Percentiles rank a stretch among this genome's conserved stretches.
Evolutionary conservation across 2,329 filamentous ascomycete genomes (phyloP).

Genomic region (Curvularia sp.): DNA sequence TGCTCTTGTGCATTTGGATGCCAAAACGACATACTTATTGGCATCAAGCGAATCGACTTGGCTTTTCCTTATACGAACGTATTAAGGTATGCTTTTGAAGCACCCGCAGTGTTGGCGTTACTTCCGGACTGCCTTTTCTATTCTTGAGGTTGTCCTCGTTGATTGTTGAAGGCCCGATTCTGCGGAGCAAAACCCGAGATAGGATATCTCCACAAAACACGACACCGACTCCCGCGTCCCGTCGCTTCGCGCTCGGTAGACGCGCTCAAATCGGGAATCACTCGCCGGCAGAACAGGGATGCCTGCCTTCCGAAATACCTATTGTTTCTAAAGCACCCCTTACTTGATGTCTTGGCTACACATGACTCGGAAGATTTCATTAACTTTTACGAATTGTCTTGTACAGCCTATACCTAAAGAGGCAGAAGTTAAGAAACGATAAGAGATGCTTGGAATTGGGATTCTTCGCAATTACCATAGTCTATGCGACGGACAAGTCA

Average conservation of each 20-base stretch:
- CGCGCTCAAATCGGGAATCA: constrained; percentile 2
- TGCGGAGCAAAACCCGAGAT: constrained; percentile 2
- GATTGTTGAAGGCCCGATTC: constrained; percentile 4
- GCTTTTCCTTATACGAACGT: too few relatives aligned
- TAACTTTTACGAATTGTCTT: neutral
- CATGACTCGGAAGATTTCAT: neutral
- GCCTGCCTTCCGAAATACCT: neutral
- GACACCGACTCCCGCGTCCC: constrained; percentile 1
- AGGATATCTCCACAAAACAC: neutral
- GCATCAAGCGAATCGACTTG: too few relatives aligned
- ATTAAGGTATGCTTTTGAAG: too few relatives aligned
- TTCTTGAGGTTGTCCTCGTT: neutral
- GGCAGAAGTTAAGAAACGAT: constrained; percentile 17
- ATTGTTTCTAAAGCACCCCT: constrained; percentile 4
- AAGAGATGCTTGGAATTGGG: constrained; percentile 4
- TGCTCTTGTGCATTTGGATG: too few relatives aligned
- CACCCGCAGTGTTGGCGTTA: too few relatives aligned
- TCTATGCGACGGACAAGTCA: constrained; percentile 1
- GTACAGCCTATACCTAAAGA: neutral
- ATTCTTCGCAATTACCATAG: neutral
- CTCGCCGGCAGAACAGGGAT: constrained; percentile 7
- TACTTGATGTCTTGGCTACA: constrained; percentile 1
- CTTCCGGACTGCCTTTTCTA: constrained; percentile 6
- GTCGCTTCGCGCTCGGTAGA: constrained; percentile 8
- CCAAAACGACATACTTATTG: too few relatives aligned